Evolutionary conservation across 2,329 filamentous ascomycete species (phyloP), one percentile per base, ranked within the genome.

Genomic region (Penicillium corylophilum): DNA sequence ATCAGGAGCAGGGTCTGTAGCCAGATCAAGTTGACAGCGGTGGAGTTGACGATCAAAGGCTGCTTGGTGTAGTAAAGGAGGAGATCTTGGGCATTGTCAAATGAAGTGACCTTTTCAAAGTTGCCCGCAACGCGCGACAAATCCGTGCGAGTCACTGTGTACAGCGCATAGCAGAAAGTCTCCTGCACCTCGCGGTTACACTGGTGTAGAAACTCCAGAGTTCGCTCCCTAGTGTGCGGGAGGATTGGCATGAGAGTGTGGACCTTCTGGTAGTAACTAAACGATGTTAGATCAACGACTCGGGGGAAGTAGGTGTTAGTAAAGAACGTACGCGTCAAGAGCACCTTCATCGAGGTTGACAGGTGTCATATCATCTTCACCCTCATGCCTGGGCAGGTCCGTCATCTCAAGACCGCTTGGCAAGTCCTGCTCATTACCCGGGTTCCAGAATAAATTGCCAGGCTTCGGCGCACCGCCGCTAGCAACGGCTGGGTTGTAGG

Each of bases 1-100:
- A 76, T 70, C 18, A 76, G 58, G 8, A 71, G 62, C 44, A 74
- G 61, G 28, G 67, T 68, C 54, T 76, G 73, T n/a, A 75, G 63
- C 61, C 70, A 72, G 20, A 76, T 60, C 23, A 76, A 48, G 51
- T 75, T 76, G 31, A 68, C 64, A 1, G 70, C 60, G 3, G 64
- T 64, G 7, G 67, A 60, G 15, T 72, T 69, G 23, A 68, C 57
- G 23, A 69, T 58, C 16, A 69, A 64, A 16, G 69, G 66, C 45
- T 74, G 71, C 9, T 71, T 70, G 20, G 71, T 69, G 49, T 71
- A 67, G 36, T 68, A 68, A 29, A 71, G 56, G n/a, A 75, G 51
- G 29, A 71, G 57, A 47, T 74, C 72, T 46, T 74, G 70, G 3
- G 72, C 73, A 50, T 69, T 71, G 38, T 74, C 70, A 24, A 73